A percentile compares a stretch with the other conserved stretches of the same genome.
phyloP scores from a whole-genome alignment of 2,329 filamentous ascomycete genomes.

The Fusarium sp. region DNA sequence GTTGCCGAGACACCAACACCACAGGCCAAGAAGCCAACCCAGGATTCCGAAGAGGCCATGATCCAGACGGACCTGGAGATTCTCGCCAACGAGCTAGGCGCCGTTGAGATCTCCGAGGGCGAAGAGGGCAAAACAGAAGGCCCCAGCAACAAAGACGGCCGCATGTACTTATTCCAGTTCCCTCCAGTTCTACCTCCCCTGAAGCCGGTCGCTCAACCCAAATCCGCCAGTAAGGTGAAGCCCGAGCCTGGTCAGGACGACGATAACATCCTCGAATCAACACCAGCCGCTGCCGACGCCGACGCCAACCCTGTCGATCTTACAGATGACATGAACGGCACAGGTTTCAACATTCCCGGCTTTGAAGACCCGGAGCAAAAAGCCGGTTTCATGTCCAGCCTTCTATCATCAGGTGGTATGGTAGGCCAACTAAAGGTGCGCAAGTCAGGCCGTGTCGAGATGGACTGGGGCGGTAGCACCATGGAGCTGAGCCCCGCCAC shows the following conservation, averaged over 20 bases:
- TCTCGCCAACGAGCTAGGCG: conserved; percentile 60
- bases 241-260: conserved; percentile 58
- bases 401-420: conserved; percentile 66
- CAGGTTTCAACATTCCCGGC: conserved; percentile 22
- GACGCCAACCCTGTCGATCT: conserved; percentile 57
- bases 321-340: conserved; percentile 53
- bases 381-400: conserved; percentile 55
- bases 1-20: conserved; percentile 39
- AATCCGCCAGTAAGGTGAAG: conserved; percentile 55
- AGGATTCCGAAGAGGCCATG: conserved; percentile 57
- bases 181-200: conserved; percentile 72
- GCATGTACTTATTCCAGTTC: conserved; percentile 74
- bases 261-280: conserved; percentile 54
- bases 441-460: conserved; percentile 71
- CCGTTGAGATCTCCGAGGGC: conserved; percentile 49
- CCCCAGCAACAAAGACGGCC: conserved; percentile 63
- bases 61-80: conserved; percentile 58
- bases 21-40: conserved; percentile 50
- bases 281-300: conserved; percentile 40
- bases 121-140: conserved; percentile 48
- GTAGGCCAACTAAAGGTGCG: conserved; percentile 72
- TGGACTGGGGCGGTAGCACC: conserved; percentile 72
- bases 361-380: conserved; percentile 53
- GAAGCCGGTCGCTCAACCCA: conserved; percentile 49
- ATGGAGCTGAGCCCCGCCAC: conserved; percentile 66